Evolutionary conservation across 163 green algal species (phyloP), one percentile per base, ranked within the genome.

Genomic region (Chlorella variabilis): DNA sequence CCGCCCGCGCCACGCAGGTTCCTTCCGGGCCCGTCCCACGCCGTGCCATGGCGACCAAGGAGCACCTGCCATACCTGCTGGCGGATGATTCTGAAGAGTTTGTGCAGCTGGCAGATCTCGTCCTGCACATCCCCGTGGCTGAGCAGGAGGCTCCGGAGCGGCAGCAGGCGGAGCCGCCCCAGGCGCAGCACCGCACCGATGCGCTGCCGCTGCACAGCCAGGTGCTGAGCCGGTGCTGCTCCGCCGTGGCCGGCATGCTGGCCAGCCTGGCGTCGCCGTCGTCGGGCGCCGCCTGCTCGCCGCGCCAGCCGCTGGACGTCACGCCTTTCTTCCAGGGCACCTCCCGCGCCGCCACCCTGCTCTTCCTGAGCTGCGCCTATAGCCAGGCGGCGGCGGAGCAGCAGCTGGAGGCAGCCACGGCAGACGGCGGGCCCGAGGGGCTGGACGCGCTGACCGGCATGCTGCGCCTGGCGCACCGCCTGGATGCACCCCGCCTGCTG

Each of bases 131-230:
- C 7, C 59, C 59, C 7, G 59, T 36, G 8, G 29, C 27, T 39
- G 54, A 70, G 62, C 33, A 34, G 66, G 21, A 58, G 59, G 29
- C 17, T 6, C 6, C 9, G 59, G 8, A 67, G 59, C n/a, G 18
- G 59, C 59, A 67, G n/a, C 27, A 38, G 27, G 54, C 11, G 11
- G 45, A 54, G 45, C 15, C 11, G 11, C 45, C 11, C 11, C 45
- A n/a, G 54, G 54, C 23, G 54, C 54, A 62, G 25, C 54, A 62
- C 20, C 15, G 5, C 15, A 62, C 59, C 5, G 29, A 67, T 17
- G 27, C 59, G n/a, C 68, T 76, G 68, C 42, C 68, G 15, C 41
- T 56, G 68, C 68, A 76, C 68, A 76, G 68, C 68, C 68, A 76
- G 42, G 68, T 76, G 68, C 29, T 76, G 68, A n/a, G 42, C 3